Conservation (phyloP, 1,139 yeast species). For the Ogataea hybrid region DNA sequence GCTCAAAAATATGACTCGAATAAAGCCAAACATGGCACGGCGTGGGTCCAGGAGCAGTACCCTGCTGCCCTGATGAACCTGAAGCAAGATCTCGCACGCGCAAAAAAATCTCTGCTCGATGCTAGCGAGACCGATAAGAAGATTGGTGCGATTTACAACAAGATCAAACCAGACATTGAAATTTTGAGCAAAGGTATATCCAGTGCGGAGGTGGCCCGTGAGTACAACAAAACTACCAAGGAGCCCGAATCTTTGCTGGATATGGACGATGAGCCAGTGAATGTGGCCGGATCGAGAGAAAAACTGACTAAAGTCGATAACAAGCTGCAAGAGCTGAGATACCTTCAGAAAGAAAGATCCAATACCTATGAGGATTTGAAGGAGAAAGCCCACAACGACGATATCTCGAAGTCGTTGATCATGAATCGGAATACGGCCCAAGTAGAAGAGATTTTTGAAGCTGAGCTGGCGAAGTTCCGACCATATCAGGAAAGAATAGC, state of each 20-base stretch:
- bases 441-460: slow-evolving; percentile 59
- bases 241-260: slow-evolving; percentile 51
- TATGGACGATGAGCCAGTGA: slow-evolving; percentile 44
- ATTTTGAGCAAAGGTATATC: slow-evolving; percentile 23
- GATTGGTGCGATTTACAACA: slow-evolving; percentile 43
- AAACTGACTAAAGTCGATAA: slow-evolving; percentile 47
- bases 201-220: slow-evolving; percentile 10
- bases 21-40: slow-evolving; percentile 34
- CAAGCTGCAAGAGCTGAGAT: slow-evolving; percentile 41
- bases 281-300: slow-evolving; percentile 34
- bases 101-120: slow-evolving; percentile 64
- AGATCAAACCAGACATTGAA: slow-evolving; percentile 27
- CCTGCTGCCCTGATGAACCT: slow-evolving; percentile 36
- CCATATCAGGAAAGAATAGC: slow-evolving; percentile 68
- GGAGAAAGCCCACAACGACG: slow-evolving; percentile 73
- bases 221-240: slow-evolving; percentile 1
- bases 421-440: slow-evolving; percentile 58
- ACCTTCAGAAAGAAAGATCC: slow-evolving; percentile 57
- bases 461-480: slow-evolving; percentile 75
- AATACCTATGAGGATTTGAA: slow-evolving; percentile 66
- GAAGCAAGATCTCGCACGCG: slow-evolving; percentile 52
- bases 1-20: slow-evolving; percentile 30
- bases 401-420: slow-evolving; percentile 75
- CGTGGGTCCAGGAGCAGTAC: slow-evolving; percentile 38
- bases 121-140: slow-evolving; percentile 68